Evolutionary conservation across 352 stramenopile genomes (phyloP), one percentile per base, ranked within the genome.

Genomic region (Phytopythium sindhum): DNA sequence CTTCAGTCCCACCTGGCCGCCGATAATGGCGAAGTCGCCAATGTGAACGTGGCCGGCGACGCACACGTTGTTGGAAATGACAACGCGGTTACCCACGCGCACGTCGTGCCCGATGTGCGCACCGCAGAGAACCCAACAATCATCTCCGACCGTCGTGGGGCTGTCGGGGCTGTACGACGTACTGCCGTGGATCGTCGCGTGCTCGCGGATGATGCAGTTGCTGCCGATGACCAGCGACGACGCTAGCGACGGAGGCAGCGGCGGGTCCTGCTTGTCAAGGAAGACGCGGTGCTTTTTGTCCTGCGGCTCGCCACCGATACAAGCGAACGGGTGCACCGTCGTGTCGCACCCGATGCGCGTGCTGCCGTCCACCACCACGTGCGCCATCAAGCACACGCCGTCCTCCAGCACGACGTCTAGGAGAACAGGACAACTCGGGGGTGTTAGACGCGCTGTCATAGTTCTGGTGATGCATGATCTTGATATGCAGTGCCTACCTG

Each of bases 21-120:
- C 84, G 41, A 95, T 78, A 61, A 93, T 88, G 12, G 86, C 84
- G 56, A 79, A 80, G 58, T 88, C 80, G 53, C 83, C 81, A 56
- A 95, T 90, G 15, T 75, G 69, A 1, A 95, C 86, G 63, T 95
- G 86, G 29, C 86, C 86, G 54, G 86, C 86, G 52, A 95, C 74
- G 59, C 82, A 91, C 10, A 90, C 85, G 59, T 92, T 90, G 66
- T 95, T 95, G 26, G 82, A 91, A 33, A 95, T 75, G 26, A 93
- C 83, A 31, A 92, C 84, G 31, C 83, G 79, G 37, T 70, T 71
- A 17, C 84, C 84, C 6, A 95, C 69, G 6, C 75, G 66, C 17
- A 73, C 77, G 61, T 95, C 86, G 63, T 95, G 86, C 3, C 75
- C 86, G 21, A 95, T 74, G 64, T 95, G 86, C 11, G 83, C 76